Base-by-base conservation (phyloP, 2,329 filamentous ascomycete genomes). In the Uncinocarpus reesii region DNA sequence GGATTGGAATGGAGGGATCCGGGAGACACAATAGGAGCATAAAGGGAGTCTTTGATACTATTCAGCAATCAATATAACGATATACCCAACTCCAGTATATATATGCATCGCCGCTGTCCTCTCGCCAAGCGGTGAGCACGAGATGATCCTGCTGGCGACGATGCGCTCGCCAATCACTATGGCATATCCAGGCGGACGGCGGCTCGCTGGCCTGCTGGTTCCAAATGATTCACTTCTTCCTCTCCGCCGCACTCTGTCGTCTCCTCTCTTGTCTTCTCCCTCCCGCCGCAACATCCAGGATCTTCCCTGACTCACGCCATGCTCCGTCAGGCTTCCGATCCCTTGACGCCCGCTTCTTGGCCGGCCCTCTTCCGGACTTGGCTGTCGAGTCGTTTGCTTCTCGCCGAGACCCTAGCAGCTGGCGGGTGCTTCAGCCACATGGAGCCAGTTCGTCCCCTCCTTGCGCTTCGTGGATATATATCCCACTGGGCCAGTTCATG, bases 351-450 rank as follows among this genome's bases (percentile, higher is more conserved):
- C 35, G 44, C 35, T 47, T 42, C 49, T 47, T 47, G 37, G 49
- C 45, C 36, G 43, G 43, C 37, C 20, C 20, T 36, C 31, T 28
- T 45, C 21, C 28, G 42, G 42, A 45, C 49, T 51, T 51, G 49
- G 49, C 49, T 37, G 44, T 34, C 43, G 28, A 24, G 43, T 38
- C 11, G 34, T 34, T 11, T 51, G 44, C 20, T 38, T 46, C 38
- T 48, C 42, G 49, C 49, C 49, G 44, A 51, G 49, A 42, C 49
- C 49, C 49, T 51, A 44, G 46, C 32, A 47, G 42, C 24, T 21
- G 38, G 40, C 34, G 42, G 44, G 31, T 48, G 49, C 49, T 51
- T 51, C 49, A 51, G 49, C 49, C 49, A 51, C 49, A 51, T 48
- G 23, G 20, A 45, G 18, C 5, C 7, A 13, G 18, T 23, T 37